phyloP scores from a whole-genome alignment of 1,284 basidiomycete species.

The Thelephora terrestris region DNA sequence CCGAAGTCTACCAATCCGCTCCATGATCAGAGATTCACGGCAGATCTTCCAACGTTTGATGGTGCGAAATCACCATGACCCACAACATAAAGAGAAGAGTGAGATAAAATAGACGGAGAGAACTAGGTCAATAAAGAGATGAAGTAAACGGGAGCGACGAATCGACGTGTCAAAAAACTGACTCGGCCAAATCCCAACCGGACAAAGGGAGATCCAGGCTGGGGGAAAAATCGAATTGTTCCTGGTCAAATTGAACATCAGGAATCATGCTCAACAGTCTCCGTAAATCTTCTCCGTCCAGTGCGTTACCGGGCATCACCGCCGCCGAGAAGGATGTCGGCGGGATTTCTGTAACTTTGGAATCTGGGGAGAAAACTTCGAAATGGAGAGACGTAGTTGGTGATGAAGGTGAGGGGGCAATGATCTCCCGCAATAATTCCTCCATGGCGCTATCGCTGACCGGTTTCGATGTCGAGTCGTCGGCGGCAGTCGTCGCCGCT shows the following conservation, averaged over 20 bases:
- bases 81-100: neutral
- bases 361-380: conserved; percentile 13
- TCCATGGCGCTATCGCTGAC: conserved; percentile 44
- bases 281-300: conserved; percentile 45
- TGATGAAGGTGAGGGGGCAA: conserved; percentile 40
- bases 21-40: neutral
- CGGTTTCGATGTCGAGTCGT: conserved; percentile 15
- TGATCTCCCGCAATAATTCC: conserved; percentile 55
- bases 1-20: neutral
- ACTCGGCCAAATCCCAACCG: conserved; percentile 21
- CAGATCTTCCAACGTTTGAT: neutral
- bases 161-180: neutral
- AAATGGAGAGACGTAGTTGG: conserved; percentile 25
- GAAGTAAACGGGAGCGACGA: conserved; percentile 1
- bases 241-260: conserved; percentile 23
- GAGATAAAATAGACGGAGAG: conserved; percentile 2
- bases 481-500: conserved; percentile 23
- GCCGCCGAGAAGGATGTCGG: conserved; percentile 15
- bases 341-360: conserved; percentile 11
- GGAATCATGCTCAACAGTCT: conserved; percentile 46
- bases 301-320: conserved; percentile 14
- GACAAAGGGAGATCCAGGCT: conserved; percentile 27
- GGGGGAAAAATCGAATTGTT: conserved; percentile 25
- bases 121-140: conserved; percentile 2
- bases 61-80: neutral